phyloP scores from a whole-genome alignment of 306 rosid genomes.

The Trichosanthes truncata region DNA sequence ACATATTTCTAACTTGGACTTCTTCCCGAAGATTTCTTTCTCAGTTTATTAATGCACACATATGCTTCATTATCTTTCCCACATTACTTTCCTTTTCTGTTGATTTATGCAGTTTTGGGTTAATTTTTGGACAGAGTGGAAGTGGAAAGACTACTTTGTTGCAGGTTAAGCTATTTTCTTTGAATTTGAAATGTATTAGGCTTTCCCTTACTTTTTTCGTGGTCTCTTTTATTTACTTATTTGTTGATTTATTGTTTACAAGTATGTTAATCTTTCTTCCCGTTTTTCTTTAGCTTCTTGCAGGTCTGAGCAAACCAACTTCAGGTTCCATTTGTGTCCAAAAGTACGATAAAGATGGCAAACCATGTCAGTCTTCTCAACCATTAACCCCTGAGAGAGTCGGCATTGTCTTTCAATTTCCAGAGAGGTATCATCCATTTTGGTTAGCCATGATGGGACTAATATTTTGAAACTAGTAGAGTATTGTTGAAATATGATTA shows the following conservation, averaged over 20 bases:
- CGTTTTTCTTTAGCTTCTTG: conserved; percentile 50
- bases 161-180: conserved; percentile 39
- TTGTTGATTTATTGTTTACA: background rate
- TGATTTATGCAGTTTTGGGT: conserved; percentile 55
- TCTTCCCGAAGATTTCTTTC: background rate
- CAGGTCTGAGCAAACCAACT: conserved; percentile 80
- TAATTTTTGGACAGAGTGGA: conserved; percentile 84
- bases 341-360: conserved; percentile 59
- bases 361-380: conserved; percentile 43
- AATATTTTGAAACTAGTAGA: background rate
- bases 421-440: conserved; percentile 58
- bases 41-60: background rate
- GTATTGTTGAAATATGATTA: background rate
- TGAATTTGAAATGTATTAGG: background rate
- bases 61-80: background rate
- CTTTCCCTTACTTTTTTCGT: background rate
- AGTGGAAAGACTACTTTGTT: conserved; percentile 90
- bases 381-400: conserved; percentile 64
- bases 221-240: background rate
- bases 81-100: conserved; percentile 1
- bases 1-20: background rate
- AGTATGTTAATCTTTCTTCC: background rate
- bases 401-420: conserved; percentile 91
- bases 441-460: background rate
- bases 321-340: conserved; percentile 69